These are phyloP conservation scores for Yamadazyma scolyti DNA, from an alignment of 805 yeast species.

Conservation along the genomic window DNA sequence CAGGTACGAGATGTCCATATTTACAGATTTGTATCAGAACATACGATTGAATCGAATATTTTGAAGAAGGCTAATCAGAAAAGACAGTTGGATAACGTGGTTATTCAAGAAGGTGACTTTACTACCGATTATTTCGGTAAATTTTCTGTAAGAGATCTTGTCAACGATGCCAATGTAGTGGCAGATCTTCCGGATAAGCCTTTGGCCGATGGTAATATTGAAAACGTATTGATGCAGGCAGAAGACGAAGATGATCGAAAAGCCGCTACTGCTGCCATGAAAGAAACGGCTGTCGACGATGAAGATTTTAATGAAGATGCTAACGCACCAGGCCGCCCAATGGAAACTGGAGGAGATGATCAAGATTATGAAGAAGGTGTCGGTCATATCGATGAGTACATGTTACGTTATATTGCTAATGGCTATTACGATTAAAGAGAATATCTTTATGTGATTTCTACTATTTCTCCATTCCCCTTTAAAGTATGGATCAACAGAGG, in stretches of 20 bases:
- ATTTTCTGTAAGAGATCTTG: slow-evolving; percentile 77
- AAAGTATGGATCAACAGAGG: too few relatives aligned
- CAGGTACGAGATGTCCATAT: slow-evolving; percentile 98
- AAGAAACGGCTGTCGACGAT: slow-evolving; percentile 77
- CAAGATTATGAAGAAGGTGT: slow-evolving; percentile 58
- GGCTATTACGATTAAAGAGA: slow-evolving; percentile 51
- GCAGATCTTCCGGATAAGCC: slow-evolving; percentile 40
- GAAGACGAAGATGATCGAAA: slow-evolving; percentile 90
- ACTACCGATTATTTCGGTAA: slow-evolving; percentile 94
- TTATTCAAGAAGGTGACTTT: slow-evolving; percentile 96
- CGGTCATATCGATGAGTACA: slow-evolving; percentile 92
- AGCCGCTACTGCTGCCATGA: slow-evolving; percentile 88
- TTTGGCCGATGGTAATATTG: slow-evolving; percentile 39
- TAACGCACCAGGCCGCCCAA: slow-evolving; percentile 17
- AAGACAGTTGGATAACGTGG: slow-evolving; percentile 87
- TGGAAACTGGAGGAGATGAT: slow-evolving; percentile 20
- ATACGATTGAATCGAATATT: slow-evolving; percentile 93
- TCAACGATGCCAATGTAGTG: slow-evolving; percentile 55
- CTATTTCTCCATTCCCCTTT: neutral
- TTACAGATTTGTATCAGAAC: slow-evolving; percentile 92
- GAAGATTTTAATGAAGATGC: slow-evolving; percentile 72
- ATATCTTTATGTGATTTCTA: neutral
- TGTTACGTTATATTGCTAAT: slow-evolving; percentile 85
- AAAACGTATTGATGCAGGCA: slow-evolving; percentile 76
- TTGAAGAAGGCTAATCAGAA: slow-evolving; percentile 92